A percentile compares a stretch with the other conserved stretches of the same genome.
Evolutionary conservation across 2,329 filamentous ascomycete species (phyloP).

Genomic region (Leptoxyphium fumago): DNA sequence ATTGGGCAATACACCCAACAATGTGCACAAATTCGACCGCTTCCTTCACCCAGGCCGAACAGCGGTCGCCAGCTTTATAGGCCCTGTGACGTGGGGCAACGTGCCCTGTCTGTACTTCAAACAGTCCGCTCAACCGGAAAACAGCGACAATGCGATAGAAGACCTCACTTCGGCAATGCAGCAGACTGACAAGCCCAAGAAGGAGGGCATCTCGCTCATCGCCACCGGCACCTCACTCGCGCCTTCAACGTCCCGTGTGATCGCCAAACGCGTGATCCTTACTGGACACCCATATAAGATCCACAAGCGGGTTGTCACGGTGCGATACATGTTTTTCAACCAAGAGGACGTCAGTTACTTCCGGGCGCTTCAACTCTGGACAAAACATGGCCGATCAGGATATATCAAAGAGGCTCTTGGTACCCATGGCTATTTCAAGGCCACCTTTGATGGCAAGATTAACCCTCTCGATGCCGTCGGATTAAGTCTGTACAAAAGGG

Average conservation of each 20-base stretch:
- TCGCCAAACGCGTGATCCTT: conserved; percentile 86
- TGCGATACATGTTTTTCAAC: conserved; percentile 99
- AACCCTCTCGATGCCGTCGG: conserved; percentile 91
- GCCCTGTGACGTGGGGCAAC: conserved; percentile 81
- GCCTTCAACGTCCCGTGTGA: conserved; percentile 57
- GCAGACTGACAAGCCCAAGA: conserved; percentile 1
- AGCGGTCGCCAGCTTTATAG: conserved; percentile 78
- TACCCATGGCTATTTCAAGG: conserved; percentile 99
- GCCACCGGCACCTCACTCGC: conserved; percentile 78
- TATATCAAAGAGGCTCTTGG: conserved; percentile 89
- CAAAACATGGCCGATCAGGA: conserved; percentile 70
- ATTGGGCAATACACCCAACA: conserved; percentile 79
- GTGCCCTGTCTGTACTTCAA: conserved; percentile 86
- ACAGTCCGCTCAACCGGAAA: conserved; percentile 29
- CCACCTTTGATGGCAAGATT: conserved; percentile 88
- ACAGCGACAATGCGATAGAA: conserved; percentile 30
- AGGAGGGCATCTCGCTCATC: conserved; percentile 49
- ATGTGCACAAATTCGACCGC: conserved; percentile 93
- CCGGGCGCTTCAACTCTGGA: conserved; percentile 92
- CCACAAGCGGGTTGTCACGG: conserved; percentile 91
- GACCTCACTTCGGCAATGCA: conserved; percentile 16
- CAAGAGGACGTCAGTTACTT: conserved; percentile 92
- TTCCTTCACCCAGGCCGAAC: conserved; percentile 84
- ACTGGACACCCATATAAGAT: conserved; percentile 98
- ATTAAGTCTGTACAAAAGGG: conserved; percentile 50